Evolutionary conservation across 441 rosid genomes (phyloP).

Genomic region (Brassica hybrid): DNA sequence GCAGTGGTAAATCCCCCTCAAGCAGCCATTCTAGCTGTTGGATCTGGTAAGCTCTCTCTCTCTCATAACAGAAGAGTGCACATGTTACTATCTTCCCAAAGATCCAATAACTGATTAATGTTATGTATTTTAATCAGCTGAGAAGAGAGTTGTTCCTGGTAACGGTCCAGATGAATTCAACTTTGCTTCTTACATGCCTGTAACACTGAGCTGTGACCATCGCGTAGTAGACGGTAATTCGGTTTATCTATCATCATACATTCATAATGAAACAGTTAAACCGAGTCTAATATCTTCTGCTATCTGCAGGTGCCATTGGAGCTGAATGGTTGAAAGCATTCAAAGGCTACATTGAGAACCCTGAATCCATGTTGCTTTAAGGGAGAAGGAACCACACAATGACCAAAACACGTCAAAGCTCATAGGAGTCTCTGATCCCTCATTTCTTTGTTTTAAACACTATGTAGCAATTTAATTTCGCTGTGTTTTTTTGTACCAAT

Average conservation of each 20-base stretch:
- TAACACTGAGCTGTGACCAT: slow-evolving; percentile 88
- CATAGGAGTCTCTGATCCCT: slow-evolving; percentile 17
- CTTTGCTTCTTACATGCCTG: slow-evolving; percentile 77
- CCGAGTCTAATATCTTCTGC: background rate
- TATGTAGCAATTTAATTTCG: slow-evolving; percentile 18
- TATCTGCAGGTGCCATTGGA: slow-evolving; percentile 74
- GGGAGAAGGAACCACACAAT: background rate
- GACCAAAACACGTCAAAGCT: slow-evolving; percentile 6
- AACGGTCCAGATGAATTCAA: slow-evolving; percentile 60
- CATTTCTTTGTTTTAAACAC: slow-evolving; percentile 15
- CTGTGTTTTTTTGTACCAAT: background rate
- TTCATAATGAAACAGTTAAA: background rate
- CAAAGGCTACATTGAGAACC: slow-evolving; percentile 86
- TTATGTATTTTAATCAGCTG: slow-evolving; percentile 46
- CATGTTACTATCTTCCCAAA: background rate
- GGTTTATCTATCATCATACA: background rate
- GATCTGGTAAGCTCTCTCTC: slow-evolving; percentile 65
- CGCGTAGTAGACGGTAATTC: slow-evolving; percentile 79
- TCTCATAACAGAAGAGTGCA: slow-evolving; percentile 20
- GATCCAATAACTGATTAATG: slow-evolving; percentile 31
- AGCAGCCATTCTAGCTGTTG: slow-evolving; percentile 89
- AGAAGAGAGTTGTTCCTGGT: slow-evolving; percentile 80
- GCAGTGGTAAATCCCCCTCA: slow-evolving; percentile 95
- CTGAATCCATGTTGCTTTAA: slow-evolving; percentile 86
- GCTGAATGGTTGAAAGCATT: slow-evolving; percentile 96